Evolutionary conservation across 768 basidiomycete species (phyloP), one percentile per base, ranked within the genome.

Genomic region (Psilocybe cyanescens): DNA sequence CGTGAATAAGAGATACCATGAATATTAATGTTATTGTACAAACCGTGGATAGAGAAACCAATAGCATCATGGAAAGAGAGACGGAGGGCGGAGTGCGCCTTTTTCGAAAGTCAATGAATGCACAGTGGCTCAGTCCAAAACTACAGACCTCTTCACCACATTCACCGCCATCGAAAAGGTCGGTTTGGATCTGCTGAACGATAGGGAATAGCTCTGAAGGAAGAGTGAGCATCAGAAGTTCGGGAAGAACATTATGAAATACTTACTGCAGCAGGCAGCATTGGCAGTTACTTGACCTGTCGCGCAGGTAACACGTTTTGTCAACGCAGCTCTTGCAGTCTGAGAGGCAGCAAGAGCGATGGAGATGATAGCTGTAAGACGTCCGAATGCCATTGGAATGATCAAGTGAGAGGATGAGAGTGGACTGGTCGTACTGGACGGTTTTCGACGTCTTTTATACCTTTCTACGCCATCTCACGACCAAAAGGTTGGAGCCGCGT

Each of bases 141-240:
- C 72, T 35, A 44, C 41, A 44, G n/a, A 44, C 41, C 53, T 72
- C 70, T 61, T 75, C 74, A 33, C 74, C 73, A 54, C 76, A 77
- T 58, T 74, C 68, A 29, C 70, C 71, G 30, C 65, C 65, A 33
- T 75, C 71, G 68, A 76, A 75, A 19, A 76, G 68, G 49, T 68
- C 71, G 24, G 65, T 50, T 59, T 75, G 73, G 29, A 76, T 60
- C 57, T 72, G 67, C 65, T 74, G 59, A 19, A 69, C 65, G 46
- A 65, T 57, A 30, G 63, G 61, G 65, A 66, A 66, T 12, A 66
- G 53, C 12, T 57, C 63, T 67, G 28, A 8, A 9, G 6, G 5
- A 52, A 3, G 48, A 35, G 19, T 31, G 19, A 24, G 16, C 4
- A 24, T 29, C 12, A 17, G 37, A 6, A 35, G n/a, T 31, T 17